Evolutionary conservation across 768 basidiomycete genomes (phyloP).

Genomic region (Lentinula sp.): DNA sequence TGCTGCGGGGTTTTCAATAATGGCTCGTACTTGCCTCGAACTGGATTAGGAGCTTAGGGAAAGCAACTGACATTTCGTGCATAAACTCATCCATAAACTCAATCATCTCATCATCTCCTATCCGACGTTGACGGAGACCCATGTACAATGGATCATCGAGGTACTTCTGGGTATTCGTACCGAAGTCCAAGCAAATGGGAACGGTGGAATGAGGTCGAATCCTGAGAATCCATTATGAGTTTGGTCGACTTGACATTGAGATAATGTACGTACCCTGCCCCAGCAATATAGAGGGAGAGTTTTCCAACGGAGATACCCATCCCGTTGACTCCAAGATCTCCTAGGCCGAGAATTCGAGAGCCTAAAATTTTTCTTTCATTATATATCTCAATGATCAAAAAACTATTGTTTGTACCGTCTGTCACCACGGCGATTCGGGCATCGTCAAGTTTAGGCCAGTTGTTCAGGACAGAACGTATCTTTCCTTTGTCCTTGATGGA

Average conservation of each 20-base stretch:
- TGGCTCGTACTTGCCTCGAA: slow-evolving; percentile 51
- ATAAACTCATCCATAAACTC: slow-evolving; percentile 95
- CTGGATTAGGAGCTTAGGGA: slow-evolving; percentile 81
- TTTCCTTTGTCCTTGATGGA: slow-evolving; percentile 82
- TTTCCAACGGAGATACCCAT: slow-evolving; percentile 94
- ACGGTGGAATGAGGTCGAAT: slow-evolving; percentile 74
- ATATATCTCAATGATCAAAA: slow-evolving; percentile 3
- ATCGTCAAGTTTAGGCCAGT: slow-evolving; percentile 67
- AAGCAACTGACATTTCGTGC: slow-evolving; percentile 65
- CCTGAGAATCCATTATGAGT: slow-evolving; percentile 25
- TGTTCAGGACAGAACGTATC: slow-evolving; percentile 60
- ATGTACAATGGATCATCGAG: slow-evolving; percentile 88
- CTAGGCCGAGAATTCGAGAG: slow-evolving; percentile 62
- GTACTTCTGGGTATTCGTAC: slow-evolving; percentile 77
- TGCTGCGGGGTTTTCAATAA: neutral
- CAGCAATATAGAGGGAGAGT: slow-evolving; percentile 83
- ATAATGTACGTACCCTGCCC: slow-evolving; percentile 61
- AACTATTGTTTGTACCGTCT: slow-evolving; percentile 48
- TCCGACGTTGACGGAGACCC: slow-evolving; percentile 68
- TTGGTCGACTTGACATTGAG: neutral
- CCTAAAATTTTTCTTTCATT: slow-evolving; percentile 30
- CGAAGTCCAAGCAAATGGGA: slow-evolving; percentile 83
- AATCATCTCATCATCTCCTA: slow-evolving; percentile 55
- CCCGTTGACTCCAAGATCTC: slow-evolving; percentile 22
- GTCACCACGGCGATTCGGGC: slow-evolving; percentile 92